Base-by-base conservation (phyloP, 2,329 filamentous ascomycete species). In the Arachnopeziza araneosa region DNA sequence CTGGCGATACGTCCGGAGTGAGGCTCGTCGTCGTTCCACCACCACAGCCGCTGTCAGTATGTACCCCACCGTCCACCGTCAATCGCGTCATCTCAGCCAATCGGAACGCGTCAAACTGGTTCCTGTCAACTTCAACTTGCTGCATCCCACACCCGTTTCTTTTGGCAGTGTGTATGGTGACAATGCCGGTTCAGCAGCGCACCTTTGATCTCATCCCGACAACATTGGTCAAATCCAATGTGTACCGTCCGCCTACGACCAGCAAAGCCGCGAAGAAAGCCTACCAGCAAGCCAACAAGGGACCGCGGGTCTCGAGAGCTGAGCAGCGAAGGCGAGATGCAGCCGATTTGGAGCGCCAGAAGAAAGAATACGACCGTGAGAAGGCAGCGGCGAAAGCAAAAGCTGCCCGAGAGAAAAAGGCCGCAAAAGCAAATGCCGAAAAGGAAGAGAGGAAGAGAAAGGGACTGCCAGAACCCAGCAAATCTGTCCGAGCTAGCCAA, bases 331-430 rank as follows among this genome's bases (percentile, higher is more conserved):
- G 61, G 61, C 74, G 74, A 24, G 78, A 81, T 62, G 72, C 74
- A 60, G 74, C 77, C 24, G 69, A 71, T 54, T 60, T 73, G 62
- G 49, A 71, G 30, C 71, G 74, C 53, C 81, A 83, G 59, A 68
- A 81, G 81, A 75, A 75, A 51, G 81, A 85, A 62, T 81, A 83
- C 64, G 81, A 83, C 59, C 68, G 80, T 81, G 67, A 75, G 79
- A 24, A 80, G 80, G 66, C 79, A 76, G 69, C 80, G 79, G 66
- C 75, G 2, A 79, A 79, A 60, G 83, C 83, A 1, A 77, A 76
- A 57, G 69, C 75, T 9, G 76, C 77, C 1, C 72, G 83, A 24
- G 83, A 86, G 49, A 81, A 78, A 72, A 85, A 83, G 70, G 80
- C 78, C 61, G 80, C 78, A 19, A 84, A 80, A 67, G 82, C 83